Evolutionary conservation across 1,284 basidiomycete genomes (phyloP).

Genomic region (Pseudozyma sp.): DNA sequence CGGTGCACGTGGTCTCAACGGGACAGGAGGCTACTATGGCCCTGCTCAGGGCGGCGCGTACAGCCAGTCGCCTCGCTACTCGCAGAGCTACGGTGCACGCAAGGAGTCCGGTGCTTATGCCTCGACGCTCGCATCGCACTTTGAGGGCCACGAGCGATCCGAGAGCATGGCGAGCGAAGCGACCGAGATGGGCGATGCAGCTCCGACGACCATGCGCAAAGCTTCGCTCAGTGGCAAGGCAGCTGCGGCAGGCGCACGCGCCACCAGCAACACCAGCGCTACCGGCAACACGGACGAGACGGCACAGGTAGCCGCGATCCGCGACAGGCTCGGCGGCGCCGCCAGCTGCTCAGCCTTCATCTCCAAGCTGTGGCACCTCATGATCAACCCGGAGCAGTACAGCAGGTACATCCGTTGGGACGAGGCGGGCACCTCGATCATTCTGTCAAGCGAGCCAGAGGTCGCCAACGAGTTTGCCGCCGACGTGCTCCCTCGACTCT

Average conservation of each 20-base stretch:
- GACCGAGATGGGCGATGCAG: constrained; percentile 41
- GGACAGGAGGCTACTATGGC: constrained; percentile 36
- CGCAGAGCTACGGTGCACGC: constrained; percentile 36
- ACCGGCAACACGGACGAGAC: constrained; percentile 57
- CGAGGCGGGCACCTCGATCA: constrained; percentile 64
- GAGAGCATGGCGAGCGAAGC: constrained; percentile 52
- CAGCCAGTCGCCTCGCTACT: constrained; percentile 46
- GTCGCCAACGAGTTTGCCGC: constrained; percentile 65
- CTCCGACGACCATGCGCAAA: constrained; percentile 22
- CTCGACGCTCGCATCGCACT: constrained; percentile 40
- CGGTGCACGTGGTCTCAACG: constrained; percentile 32
- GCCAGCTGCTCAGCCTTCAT: constrained; percentile 68
- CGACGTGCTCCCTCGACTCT: constrained; percentile 64
- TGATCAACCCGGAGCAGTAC: constrained; percentile 65
- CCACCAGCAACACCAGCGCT: constrained; percentile 45
- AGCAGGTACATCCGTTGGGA: constrained; percentile 64
- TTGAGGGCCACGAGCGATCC: constrained; percentile 51
- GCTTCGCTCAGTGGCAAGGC: constrained; percentile 13
- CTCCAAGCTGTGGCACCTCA: constrained; percentile 68
- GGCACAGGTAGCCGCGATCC: constrained; percentile 64
- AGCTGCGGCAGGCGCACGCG: constrained; percentile 11
- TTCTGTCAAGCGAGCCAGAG: constrained; percentile 65
- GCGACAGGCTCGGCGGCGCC: constrained; percentile 65
- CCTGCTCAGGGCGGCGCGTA: constrained; percentile 38
- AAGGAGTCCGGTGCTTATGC: constrained; percentile 41